Base-by-base conservation (phyloP, 306 rosid genomes). In the Pueraria montana region DNA sequence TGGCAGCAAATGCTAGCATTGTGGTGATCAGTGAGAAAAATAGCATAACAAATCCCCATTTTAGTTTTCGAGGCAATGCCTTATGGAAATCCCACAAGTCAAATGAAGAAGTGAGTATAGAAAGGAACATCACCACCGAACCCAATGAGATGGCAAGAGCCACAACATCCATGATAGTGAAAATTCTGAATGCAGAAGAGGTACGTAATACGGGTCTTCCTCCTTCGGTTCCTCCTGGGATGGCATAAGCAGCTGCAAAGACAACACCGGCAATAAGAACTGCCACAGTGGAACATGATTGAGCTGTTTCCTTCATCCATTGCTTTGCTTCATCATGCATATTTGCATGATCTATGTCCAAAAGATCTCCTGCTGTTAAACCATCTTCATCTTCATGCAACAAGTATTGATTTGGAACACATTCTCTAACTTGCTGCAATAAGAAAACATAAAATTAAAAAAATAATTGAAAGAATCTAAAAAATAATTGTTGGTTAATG, bases 221-320 rank as follows among this genome's bases (percentile, higher is more conserved):
- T 20, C 8, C 8, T 20, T 21, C 14, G 0, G 32, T 58, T 3
- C 32, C 64, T 58, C 64, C 64, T 20, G 64, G 64, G 16, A 58
- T 58, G 64, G 64, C 64, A 58, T 58, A 58, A 21, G 64, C 64
- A 11, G 64, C 64, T 11, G 64, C 64, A 23, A 58, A 58, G 6
- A 58, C 64, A 58, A 58, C 64, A 23, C 64, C 32, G 1, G 64
- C 64, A 23, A 58, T 58, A 8, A 58, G 64, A 0, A 58, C 64
- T 20, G 64, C 64, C 32, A 58, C 64, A 2, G 64, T 58, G 6
- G 64, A 58, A 11, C 64, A 58, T 23, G 64, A 58, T 16, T 58
- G 64, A 10, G 64, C 14, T 58, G 64, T 58, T 58, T 58, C 64
- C 32, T 58, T 58, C 64, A 58, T 58, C 64, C 64, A 58, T 8